Evolutionary conservation across 2,329 filamentous ascomycete species (phyloP), one percentile per base, ranked within the genome.

Genomic region (Geosmithia morbida): DNA sequence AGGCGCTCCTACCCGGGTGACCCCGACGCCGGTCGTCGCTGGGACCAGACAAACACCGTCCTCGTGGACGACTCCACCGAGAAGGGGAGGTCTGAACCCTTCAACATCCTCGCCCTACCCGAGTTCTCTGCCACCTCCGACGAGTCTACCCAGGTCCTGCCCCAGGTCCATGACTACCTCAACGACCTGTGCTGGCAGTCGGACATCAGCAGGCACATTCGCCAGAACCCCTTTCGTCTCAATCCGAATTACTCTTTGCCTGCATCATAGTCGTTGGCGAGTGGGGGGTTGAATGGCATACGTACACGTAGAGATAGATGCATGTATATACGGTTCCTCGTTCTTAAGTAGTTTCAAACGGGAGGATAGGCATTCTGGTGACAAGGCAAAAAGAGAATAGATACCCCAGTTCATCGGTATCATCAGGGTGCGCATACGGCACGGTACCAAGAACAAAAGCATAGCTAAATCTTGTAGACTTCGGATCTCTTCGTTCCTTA

Each of bases 11-110:
- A 74, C 61, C 75, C 67, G n/a, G 59, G 57, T 33, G 60, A 57
- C 14, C 60, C 54, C 1, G 33, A 3, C n/a, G n/a, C n/a, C n/a
- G n/a, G n/a, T n/a, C n/a, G n/a, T 13, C 33, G 33, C 13, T 97
- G 88, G 84, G 75, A 81, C 55, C 88, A 95, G 65, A 73, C 73
- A 46, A 94, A 97, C 62, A 97, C 92, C 0, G 74, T 97, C 7
- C 71, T 98, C 22, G 79, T 97, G 40, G 92, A 98, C 55, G 92
- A 97, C 64, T 86, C 82, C 29, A 56, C 65, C 1, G 74, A 89
- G 57, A 98, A 97, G 68, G 89, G 83, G 1, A 72, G 77, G 22
- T 82, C 75, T 48, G 87, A 98, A 62, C 92, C 92, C 1, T 77
- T 78, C 65, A 97, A 97, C 56, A 72, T 92, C 19, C 65, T 97